A percentile compares a stretch with the other conserved stretches of the same genome.
phyloP scores from a whole-genome alignment of 2,329 filamentous ascomycete genomes.

The Chrysoporthe cubensis region DNA sequence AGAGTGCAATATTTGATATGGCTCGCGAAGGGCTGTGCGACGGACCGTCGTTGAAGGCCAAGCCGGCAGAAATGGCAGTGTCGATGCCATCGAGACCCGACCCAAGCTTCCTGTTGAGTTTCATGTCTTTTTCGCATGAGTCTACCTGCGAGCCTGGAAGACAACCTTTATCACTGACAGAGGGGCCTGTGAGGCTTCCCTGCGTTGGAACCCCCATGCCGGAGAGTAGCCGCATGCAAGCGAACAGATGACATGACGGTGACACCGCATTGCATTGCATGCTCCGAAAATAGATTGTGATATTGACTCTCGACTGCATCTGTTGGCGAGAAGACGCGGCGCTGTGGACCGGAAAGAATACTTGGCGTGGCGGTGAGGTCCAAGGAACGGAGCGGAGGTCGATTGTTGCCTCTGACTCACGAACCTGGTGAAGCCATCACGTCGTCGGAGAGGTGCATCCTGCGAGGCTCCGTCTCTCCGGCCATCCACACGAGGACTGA shows the following conservation, averaged over 20 bases:
- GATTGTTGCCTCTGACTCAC: neutral
- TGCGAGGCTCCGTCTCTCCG: neutral
- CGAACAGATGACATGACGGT: slow-evolving; percentile 1
- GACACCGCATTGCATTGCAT: slow-evolving; percentile 1
- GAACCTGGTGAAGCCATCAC: no score
- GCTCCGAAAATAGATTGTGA: slow-evolving; percentile 24
- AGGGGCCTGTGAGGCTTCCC: no score
- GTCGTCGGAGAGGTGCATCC: no score
- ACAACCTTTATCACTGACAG: neutral
- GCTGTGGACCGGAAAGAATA: no score
- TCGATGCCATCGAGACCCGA: neutral
- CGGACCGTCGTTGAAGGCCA: neutral
- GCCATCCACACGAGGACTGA: neutral
- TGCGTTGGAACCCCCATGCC: no score
- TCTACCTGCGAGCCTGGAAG: neutral
- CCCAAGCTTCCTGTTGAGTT: neutral
- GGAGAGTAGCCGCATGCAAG: neutral
- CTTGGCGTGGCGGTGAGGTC: neutral
- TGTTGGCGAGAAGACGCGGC: neutral
- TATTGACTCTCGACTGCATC: slow-evolving; percentile 17
- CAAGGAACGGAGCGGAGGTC: neutral
- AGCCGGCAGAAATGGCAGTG: neutral
- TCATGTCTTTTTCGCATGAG: neutral
- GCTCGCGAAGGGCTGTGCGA: neutral
- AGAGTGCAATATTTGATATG: neutral